phyloP scores from a whole-genome alignment of 192 early-diverging fungal genomes.

The Backusella tuberculispora region DNA sequence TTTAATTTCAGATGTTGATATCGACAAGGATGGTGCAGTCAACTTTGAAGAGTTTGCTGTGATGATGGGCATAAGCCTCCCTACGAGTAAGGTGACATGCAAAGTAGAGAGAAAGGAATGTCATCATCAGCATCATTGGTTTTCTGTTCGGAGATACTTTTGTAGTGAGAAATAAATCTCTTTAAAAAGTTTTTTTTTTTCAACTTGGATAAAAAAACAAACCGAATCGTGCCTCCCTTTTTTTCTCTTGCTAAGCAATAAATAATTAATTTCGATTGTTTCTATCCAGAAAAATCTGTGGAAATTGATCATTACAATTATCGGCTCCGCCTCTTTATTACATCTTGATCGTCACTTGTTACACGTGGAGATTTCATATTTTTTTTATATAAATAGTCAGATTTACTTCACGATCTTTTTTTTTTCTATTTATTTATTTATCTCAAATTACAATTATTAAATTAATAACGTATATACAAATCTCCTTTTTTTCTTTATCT shows the following conservation, averaged over 20 bases:
- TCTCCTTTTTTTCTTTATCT: background rate
- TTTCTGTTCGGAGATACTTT: slow-evolving; percentile 17
- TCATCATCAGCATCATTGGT: slow-evolving; percentile 23
- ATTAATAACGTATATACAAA: slow-evolving; percentile 2
- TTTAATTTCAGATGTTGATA: slow-evolving; percentile 37
- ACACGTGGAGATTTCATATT: slow-evolving; percentile 1
- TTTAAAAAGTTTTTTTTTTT: background rate
- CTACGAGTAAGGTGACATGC: background rate
- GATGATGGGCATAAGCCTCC: slow-evolving; percentile 37
- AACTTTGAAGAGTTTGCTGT: slow-evolving; percentile 39
- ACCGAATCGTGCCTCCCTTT: background rate
- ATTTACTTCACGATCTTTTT: no score
- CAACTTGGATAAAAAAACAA: slow-evolving; percentile 1
- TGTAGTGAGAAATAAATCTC: slow-evolving; percentile 22
- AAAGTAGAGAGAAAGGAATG: background rate
- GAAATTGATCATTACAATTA: background rate
- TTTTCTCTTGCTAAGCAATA: background rate
- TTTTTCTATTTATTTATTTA: background rate
- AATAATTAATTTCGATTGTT: background rate
- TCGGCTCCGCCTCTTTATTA: background rate
- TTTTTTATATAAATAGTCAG: background rate
- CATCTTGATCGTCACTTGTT: background rate
- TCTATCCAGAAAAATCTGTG: slow-evolving; percentile 3
- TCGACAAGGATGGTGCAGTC: slow-evolving; percentile 39
- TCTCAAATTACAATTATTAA: slow-evolving; percentile 6